Percentiles rank a stretch among this genome's conserved stretches.
These are phyloP conservation scores for Fusarium sp. DNA, from an alignment of 2,329 filamentous ascomycete genomes.

Conservation along the genomic window DNA sequence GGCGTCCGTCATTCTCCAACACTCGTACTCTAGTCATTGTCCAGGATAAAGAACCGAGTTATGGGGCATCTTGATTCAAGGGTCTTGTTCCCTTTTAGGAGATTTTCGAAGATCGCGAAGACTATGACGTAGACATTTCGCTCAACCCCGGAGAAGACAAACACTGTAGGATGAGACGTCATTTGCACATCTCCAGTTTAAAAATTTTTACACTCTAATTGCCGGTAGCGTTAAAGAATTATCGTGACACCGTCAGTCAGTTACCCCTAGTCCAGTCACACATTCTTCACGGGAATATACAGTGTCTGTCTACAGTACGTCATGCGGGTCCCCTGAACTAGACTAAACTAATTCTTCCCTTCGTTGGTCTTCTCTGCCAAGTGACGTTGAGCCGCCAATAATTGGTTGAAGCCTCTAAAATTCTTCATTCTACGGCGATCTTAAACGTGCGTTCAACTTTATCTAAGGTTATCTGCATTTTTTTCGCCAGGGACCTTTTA, in stretches of 20 bases:
- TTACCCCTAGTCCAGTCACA: no score
- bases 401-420: neutral
- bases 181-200: slow-evolving; percentile 24
- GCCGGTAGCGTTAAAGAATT: neutral
- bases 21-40: slow-evolving; percentile 16
- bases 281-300: neutral
- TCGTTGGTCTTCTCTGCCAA: neutral
- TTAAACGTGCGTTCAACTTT: slow-evolving; percentile 14
- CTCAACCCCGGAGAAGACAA: slow-evolving; percentile 2
- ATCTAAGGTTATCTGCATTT: slow-evolving; percentile 31
- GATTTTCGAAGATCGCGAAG: slow-evolving; percentile 21
- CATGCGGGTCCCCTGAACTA: slow-evolving; percentile 23
- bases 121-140: slow-evolving; percentile 15
- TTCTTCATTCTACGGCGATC: slow-evolving; percentile 1
- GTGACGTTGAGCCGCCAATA: neutral
- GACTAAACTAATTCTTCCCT: no score
- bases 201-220: slow-evolving; percentile 15
- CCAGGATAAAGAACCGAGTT: slow-evolving; percentile 31
- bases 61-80: slow-evolving; percentile 23
- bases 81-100: slow-evolving; percentile 21
- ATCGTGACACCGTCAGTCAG: neutral
- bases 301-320: slow-evolving; percentile 6
- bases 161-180: slow-evolving; percentile 11
- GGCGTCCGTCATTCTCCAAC: slow-evolving; percentile 15
- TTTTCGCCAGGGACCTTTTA: neutral